These are phyloP conservation scores for Paxillus involutus DNA, from an alignment of 768 basidiomycete genomes.

Conservation along the genomic window DNA sequence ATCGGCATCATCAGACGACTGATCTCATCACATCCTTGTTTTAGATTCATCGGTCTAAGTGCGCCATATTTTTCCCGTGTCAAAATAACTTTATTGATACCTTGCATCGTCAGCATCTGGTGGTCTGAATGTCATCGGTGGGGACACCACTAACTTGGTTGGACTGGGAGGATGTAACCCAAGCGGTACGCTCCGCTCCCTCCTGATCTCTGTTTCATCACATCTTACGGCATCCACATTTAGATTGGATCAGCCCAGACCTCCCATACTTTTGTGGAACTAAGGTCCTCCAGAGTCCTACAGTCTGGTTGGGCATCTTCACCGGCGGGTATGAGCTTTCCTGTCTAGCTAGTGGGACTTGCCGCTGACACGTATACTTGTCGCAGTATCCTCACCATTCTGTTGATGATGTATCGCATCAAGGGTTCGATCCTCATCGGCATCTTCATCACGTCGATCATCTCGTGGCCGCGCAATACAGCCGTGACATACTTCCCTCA, in stretches of 20 bases:
- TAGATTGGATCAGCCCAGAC: slow-evolving; percentile 43
- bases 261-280: slow-evolving; percentile 61
- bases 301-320: slow-evolving; percentile 88
- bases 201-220: slow-evolving; percentile 8
- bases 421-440: slow-evolving; percentile 82
- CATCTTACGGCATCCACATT: neutral
- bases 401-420: slow-evolving; percentile 83
- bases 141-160: slow-evolving; percentile 66
- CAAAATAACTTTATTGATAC: neutral
- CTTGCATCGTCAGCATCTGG: slow-evolving; percentile 43
- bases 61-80: slow-evolving; percentile 14
- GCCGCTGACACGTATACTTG: slow-evolving; percentile 1
- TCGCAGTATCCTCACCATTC: slow-evolving; percentile 65
- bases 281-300: slow-evolving; percentile 69
- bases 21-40: slow-evolving; percentile 11
- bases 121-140: slow-evolving; percentile 77
- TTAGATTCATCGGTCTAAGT: slow-evolving; percentile 76
- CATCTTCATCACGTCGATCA: slow-evolving; percentile 80
- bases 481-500: slow-evolving; percentile 82
- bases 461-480: slow-evolving; percentile 87
- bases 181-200: slow-evolving; percentile 33
- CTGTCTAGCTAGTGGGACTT: neutral
- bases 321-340: slow-evolving; percentile 63
- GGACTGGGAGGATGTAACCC: slow-evolving; percentile 74
- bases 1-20: neutral